Conservation (phyloP, 768 basidiomycete species). For the Boletus vinaceobasis region DNA sequence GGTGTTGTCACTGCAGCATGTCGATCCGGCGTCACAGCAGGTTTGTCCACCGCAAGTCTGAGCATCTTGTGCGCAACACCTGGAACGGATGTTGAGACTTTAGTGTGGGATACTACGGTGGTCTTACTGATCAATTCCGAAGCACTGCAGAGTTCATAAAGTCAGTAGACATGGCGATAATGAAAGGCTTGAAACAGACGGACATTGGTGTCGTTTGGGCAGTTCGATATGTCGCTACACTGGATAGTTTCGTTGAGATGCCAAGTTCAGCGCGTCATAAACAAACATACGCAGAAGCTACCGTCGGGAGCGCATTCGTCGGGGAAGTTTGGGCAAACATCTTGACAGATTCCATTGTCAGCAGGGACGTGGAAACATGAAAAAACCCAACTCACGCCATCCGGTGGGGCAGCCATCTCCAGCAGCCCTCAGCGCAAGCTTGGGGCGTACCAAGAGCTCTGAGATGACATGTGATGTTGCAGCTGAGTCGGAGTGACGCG, state of each 20-base stretch:
- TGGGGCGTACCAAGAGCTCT: conserved; percentile 13
- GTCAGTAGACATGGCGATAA: neutral
- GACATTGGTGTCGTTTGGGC: conserved; percentile 16
- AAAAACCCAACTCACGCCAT: conserved; percentile 8
- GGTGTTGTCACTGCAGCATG: conserved; percentile 6
- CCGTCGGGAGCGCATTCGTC: conserved; percentile 15
- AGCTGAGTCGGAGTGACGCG: conserved; percentile 5
- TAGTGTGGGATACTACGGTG: neutral
- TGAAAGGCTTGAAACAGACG: conserved; percentile 3
- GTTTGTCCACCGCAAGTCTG: conserved; percentile 10
- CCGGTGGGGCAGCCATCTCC: conserved; percentile 8
- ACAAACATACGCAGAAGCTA: conserved; percentile 17
- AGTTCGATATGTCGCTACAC: conserved; percentile 8
- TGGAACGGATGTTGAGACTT: neutral
- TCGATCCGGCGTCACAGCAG: conserved; percentile 11
- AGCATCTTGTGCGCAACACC: conserved; percentile 16
- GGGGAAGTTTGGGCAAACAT: conserved; percentile 19
- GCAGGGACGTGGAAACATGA: neutral
- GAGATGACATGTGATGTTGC: neutral
- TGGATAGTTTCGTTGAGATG: neutral
- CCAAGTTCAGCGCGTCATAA: no score
- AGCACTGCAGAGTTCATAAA: conserved; percentile 6
- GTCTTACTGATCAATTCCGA: conserved; percentile 3
- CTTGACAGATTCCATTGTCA: conserved; percentile 4
- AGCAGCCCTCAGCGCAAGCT: conserved; percentile 5